phyloP scores from a whole-genome alignment of 23 red algal species.

The Gracilariopsis chorda region DNA sequence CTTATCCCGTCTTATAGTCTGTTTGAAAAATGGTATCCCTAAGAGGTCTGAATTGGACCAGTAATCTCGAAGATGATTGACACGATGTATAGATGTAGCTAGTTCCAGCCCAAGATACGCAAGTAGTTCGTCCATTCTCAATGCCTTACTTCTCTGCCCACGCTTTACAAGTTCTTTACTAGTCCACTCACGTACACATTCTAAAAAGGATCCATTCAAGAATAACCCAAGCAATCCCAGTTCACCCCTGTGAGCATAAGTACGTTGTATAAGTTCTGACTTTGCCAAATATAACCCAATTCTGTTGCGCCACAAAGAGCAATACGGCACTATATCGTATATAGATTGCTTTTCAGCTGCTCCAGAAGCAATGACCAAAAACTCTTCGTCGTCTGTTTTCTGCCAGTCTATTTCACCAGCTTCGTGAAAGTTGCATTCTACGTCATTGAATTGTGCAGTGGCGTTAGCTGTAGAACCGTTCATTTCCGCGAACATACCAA shows the following conservation, averaged over 20 bases:
- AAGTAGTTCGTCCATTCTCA: not conserved
- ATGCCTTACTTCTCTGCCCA: not conserved
- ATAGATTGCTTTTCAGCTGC: not conserved
- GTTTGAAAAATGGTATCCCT: not conserved
- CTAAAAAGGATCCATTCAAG: not conserved
- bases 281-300: not conserved
- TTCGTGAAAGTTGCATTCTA: not conserved
- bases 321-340: not conserved
- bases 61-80: not conserved
- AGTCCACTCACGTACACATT: not conserved
- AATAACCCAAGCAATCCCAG: not conserved
- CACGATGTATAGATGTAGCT: not conserved
- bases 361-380: not conserved
- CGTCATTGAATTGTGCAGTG: too few species aligned
- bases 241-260: not conserved
- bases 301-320: not conserved
- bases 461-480: too few species aligned
- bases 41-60: not conserved
- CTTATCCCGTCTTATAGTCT: not conserved
- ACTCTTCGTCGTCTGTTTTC: not conserved
- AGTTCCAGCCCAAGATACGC: not conserved
- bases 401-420: not conserved
- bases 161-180: not conserved
- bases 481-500: too few species aligned
- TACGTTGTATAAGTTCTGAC: not conserved